Evolutionary conservation across 495 filamentous ascomycete genomes (phyloP).

Genomic region (Podospora pseudopauciseta): DNA sequence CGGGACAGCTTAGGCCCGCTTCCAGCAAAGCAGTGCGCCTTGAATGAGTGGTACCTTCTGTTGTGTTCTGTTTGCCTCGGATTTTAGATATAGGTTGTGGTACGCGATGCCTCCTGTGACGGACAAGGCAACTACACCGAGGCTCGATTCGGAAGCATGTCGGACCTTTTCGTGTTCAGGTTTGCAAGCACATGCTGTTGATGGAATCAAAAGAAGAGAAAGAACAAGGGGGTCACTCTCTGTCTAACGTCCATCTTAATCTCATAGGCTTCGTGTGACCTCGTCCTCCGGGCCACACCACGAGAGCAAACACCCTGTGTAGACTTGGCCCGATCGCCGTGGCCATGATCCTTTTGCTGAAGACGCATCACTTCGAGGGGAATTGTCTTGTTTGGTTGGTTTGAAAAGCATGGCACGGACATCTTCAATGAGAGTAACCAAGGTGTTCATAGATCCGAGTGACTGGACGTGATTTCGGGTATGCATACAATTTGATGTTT

Average conservation of each 20-base stretch:
- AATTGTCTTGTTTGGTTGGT: background rate
- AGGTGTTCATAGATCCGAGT: background rate
- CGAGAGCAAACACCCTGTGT: background rate
- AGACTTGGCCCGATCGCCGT: background rate
- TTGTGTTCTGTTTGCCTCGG: background rate
- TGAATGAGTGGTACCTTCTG: background rate
- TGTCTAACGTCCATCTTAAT: background rate
- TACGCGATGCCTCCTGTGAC: background rate
- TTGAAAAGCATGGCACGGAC: background rate
- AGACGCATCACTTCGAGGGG: background rate
- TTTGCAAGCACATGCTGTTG: background rate
- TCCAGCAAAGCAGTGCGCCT: background rate
- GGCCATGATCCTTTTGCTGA: background rate
- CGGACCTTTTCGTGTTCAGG: background rate
- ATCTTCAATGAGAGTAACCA: background rate
- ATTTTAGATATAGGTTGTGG: background rate
- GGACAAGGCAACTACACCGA: background rate
- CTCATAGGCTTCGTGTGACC: background rate
- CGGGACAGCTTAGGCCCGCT: background rate
- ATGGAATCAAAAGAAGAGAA: background rate
- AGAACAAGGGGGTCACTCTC: background rate
- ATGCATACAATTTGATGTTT: background rate
- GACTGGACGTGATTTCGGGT: background rate
- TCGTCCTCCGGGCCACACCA: background rate
- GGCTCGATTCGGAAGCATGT: background rate